These are phyloP conservation scores for Sporodiniella umbellata DNA, from an alignment of 371 early-diverging fungal genomes.

Conservation along the genomic window DNA sequence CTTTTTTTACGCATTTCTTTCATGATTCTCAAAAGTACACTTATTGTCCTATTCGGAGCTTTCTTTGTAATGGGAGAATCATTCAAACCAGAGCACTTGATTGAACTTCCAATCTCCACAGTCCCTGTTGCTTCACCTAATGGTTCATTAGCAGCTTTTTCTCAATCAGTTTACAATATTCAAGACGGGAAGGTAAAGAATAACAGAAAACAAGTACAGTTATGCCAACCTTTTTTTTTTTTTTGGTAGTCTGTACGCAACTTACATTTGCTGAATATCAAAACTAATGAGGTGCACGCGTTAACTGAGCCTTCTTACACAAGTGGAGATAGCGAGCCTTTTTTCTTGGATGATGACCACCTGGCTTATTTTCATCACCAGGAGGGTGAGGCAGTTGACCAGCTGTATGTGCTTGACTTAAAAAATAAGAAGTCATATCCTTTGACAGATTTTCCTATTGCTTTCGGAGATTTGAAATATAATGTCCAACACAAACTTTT, in stretches of 20 bases:
- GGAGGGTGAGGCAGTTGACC: conserved; percentile 18
- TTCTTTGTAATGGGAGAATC: conserved; percentile 10
- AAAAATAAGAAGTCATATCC: conserved; percentile 29
- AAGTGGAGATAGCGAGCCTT: conserved; percentile 43
- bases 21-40: conserved; percentile 12
- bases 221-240: neutral
- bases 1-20: neutral
- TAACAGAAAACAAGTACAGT: neutral
- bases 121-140: conserved; percentile 45
- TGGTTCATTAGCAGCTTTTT: conserved; percentile 47
- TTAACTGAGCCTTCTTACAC: conserved; percentile 42
- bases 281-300: conserved; percentile 18
- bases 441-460: conserved; percentile 49
- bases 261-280: conserved; percentile 41
- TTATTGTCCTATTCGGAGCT: conserved; percentile 5
- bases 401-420: conserved; percentile 44
- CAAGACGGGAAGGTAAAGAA: conserved; percentile 42
- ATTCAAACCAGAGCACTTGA: conserved; percentile 48
- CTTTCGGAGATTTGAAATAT: conserved; percentile 45
- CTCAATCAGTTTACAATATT: conserved; percentile 45
- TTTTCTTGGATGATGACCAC: conserved; percentile 51
- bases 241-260: conserved; percentile 36
- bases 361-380: conserved; percentile 48
- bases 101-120: conserved; percentile 51
- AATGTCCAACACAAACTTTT: conserved; percentile 39